A percentile compares a stretch with the other conserved stretches of the same genome.
Evolutionary conservation across 2,329 filamentous ascomycete species (phyloP).

Genomic region (Sphaerostilbella broomeana): DNA sequence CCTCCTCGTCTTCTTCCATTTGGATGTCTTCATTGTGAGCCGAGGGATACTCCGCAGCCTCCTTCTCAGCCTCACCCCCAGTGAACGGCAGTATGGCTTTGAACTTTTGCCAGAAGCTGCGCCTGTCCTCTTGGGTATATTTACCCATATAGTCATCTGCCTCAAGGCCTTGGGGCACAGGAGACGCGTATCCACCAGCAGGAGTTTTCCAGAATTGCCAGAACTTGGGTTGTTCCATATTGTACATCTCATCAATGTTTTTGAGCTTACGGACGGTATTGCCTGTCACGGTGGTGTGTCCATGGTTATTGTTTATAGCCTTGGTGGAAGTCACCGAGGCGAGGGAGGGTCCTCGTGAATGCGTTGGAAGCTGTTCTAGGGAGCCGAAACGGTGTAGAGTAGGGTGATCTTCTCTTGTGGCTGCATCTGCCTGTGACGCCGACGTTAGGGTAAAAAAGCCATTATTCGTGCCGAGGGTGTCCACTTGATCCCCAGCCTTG

Average conservation of each 20-base stretch:
- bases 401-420: slow-evolving; percentile 18
- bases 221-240: slow-evolving; percentile 42
- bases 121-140: slow-evolving; percentile 36
- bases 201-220: slow-evolving; percentile 62
- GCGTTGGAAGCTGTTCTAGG: slow-evolving; percentile 28
- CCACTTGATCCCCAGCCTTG: slow-evolving; percentile 44
- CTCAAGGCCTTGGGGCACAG: slow-evolving; percentile 51
- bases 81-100: slow-evolving; percentile 45
- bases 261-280: slow-evolving; percentile 49
- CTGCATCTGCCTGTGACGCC: background rate
- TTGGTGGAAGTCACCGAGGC: slow-evolving; percentile 34
- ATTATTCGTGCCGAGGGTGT: slow-evolving; percentile 49
- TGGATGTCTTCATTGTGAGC: slow-evolving; percentile 56
- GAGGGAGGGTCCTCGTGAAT: slow-evolving; percentile 32
- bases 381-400: slow-evolving; percentile 21
- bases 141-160: slow-evolving; percentile 28
- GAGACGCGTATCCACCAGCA: slow-evolving; percentile 53
- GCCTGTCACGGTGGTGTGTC: slow-evolving; percentile 18
- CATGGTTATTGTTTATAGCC: slow-evolving; percentile 13
- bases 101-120: slow-evolving; percentile 45
- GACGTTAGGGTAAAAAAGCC: slow-evolving; percentile 36
- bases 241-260: slow-evolving; percentile 44
- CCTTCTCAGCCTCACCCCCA: slow-evolving; percentile 36
- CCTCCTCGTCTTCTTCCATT: slow-evolving; percentile 52
- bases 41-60: slow-evolving; percentile 49